These are phyloP conservation scores for Neonectria faginata DNA, from an alignment of 2,329 filamentous ascomycete genomes.

Conservation along the genomic window DNA sequence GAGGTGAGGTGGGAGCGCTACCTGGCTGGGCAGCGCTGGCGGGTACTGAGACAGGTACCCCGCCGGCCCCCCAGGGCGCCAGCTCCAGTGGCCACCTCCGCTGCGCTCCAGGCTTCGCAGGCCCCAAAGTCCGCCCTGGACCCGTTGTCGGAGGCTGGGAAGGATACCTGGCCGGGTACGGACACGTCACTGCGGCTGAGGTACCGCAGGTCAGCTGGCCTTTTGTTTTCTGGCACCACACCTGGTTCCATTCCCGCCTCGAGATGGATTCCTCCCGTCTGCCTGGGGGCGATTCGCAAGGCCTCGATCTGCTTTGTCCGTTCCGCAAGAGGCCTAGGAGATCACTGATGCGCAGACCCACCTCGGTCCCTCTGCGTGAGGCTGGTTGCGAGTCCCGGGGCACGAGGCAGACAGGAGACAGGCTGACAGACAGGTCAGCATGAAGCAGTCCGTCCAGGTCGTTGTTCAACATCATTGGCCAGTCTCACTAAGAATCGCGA, in stretches of 20 bases:
- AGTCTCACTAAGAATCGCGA: background rate
- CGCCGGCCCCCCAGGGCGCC: conserved; percentile 1
- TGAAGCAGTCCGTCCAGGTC: background rate
- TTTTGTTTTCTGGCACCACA: conserved; percentile 10
- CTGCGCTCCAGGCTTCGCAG: conserved; percentile 14
- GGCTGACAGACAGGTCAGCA: background rate
- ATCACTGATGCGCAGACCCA: conserved; percentile 3
- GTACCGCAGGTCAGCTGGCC: conserved; percentile 21
- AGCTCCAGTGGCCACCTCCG: conserved; percentile 13
- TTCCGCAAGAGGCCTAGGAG: background rate
- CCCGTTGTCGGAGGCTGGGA: conserved; percentile 24
- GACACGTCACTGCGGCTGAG: conserved; percentile 23
- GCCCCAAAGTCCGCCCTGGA: conserved; percentile 2
- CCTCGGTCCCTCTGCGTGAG: background rate
- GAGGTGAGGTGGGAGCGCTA: background rate
- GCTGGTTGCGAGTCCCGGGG: background rate
- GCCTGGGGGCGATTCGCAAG: too few species aligned
- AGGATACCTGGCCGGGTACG: conserved; percentile 15
- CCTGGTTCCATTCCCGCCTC: background rate
- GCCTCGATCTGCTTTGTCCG: conserved; percentile 1
- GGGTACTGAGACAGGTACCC: conserved; percentile 15
- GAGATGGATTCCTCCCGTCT: background rate
- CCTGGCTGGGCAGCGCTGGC: background rate
- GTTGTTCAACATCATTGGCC: background rate
- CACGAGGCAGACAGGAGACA: background rate